Evolutionary conservation across 139 green algal genomes (phyloP).

Genomic region (Picochlorum sp.): DNA sequence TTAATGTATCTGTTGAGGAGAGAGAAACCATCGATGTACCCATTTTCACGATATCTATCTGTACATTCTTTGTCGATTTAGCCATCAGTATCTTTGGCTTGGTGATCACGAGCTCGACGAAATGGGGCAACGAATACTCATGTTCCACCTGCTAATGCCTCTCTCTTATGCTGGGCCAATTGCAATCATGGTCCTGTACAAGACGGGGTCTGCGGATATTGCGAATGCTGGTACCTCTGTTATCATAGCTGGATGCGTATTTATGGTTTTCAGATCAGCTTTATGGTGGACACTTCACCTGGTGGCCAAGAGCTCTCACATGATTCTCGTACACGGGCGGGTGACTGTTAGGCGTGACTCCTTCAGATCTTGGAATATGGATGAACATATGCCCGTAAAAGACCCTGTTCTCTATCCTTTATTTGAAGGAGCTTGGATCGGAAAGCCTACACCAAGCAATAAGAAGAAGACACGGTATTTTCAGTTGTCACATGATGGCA

Average conservation of each 20-base stretch:
- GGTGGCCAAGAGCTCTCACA: not conserved
- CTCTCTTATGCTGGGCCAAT: slow-evolving; percentile 8
- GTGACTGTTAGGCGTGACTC: not conserved
- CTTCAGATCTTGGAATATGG: not conserved
- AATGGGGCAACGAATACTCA: not conserved
- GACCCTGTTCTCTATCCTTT: slow-evolving; percentile 22
- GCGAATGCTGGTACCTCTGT: slow-evolving; percentile 3
- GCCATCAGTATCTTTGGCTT: slow-evolving; percentile 4
- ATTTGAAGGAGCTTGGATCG: slow-evolving; percentile 37
- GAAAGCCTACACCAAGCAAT: slow-evolving; percentile 29
- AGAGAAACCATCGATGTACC: not conserved
- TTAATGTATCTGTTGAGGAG: slow-evolving; percentile 7
- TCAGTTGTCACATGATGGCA: slow-evolving; percentile 39
- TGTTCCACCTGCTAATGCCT: not conserved
- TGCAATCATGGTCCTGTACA: slow-evolving; percentile 12
- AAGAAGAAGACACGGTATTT: slow-evolving; percentile 40
- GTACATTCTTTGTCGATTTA: not conserved
- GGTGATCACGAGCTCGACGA: not conserved
- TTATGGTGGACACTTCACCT: slow-evolving; percentile 4
- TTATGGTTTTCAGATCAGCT: slow-evolving; percentile 1
- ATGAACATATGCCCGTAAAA: not conserved
- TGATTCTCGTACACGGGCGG: not conserved
- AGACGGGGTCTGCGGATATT: not conserved
- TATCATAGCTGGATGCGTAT: slow-evolving; percentile 7
- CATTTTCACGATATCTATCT: not conserved